These are phyloP conservation scores for Solanum bulbocastanum DNA, from an alignment of 257 asterid genomes.

Conservation along the genomic window DNA sequence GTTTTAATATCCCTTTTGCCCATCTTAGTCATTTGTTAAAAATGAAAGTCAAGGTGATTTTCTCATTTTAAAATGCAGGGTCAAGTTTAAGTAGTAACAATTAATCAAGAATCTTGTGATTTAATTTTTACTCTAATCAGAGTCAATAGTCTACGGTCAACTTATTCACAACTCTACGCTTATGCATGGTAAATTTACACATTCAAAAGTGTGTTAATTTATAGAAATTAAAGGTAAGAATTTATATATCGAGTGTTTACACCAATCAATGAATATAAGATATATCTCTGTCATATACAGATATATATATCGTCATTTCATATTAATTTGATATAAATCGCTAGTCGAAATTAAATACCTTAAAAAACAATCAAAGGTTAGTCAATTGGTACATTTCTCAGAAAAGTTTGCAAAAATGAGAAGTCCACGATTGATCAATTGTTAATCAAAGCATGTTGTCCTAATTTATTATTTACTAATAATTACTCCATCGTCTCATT, in stretches of 20 bases:
- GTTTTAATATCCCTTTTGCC: too few species aligned
- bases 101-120: not conserved
- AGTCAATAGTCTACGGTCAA: not conserved
- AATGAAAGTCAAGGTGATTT: not conserved
- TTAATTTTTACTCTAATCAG: not conserved
- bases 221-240: not conserved
- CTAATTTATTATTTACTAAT: not conserved
- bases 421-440: not conserved
- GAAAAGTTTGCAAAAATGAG: not conserved
- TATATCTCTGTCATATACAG: not conserved
- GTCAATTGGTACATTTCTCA: not conserved
- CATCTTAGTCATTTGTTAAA: not conserved
- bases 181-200: not conserved
- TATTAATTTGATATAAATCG: not conserved
- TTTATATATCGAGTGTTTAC: not conserved
- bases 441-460: not conserved
- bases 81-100: not conserved
- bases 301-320: too few species aligned
- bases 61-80: not conserved
- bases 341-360: not conserved
- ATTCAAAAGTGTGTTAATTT: not conserved
- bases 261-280: not conserved
- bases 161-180: not conserved
- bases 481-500: not conserved
- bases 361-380: not conserved